Evolutionary conservation across 768 basidiomycete genomes (phyloP), one percentile per base, ranked within the genome.

Genomic region (Hericium erinaceus): DNA sequence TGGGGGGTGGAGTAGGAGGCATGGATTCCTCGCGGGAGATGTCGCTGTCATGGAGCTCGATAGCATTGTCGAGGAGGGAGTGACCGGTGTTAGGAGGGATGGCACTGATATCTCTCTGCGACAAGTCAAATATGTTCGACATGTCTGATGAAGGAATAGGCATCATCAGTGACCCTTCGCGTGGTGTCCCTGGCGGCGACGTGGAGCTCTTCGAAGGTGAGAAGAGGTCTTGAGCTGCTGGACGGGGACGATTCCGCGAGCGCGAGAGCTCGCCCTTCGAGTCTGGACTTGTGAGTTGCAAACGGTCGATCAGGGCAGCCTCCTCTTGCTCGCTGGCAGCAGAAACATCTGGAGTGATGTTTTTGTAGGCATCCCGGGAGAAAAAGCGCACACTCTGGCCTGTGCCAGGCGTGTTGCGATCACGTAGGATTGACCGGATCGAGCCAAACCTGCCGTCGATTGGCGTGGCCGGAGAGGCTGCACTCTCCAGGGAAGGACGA

Each of bases 351-450:
- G 85, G 83, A 52, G 77, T 86, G 64, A 85, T 80, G 22, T 80
- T 73, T 60, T 77, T 83, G 72, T 79, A 84, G 12, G 81, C 83
- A 55, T 87, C 82, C 26, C 82, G 77, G 26, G 86, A 81, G 68
- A 88, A 87, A 72, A 89, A 89, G 6, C 87, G 82, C 44, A 89
- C 87, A 59, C 82, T 88, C 66, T 84, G 83, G n/a, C 87, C 87
- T 11, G 85, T 87, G 3, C 83, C 86, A 15, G 87, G 87, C 0
- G 86, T 85, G 50, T 82, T 82, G 3, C 78, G 79, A 59, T 84
- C 82, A 44, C 85, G 83, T 26, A 89, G 75, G 61, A 89, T 89
- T 15, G 87, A 88, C 13, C 86, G 80, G 5, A 85, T 74, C 12
- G 86, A 87, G 54, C 76, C 77, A 58, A 70, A 75, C 57, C 69